A percentile compares a stretch with the other conserved stretches of the same genome.
These are phyloP conservation scores for Kwoniella sp. DNA, from an alignment of 768 basidiomycete species.

Conservation along the genomic window DNA sequence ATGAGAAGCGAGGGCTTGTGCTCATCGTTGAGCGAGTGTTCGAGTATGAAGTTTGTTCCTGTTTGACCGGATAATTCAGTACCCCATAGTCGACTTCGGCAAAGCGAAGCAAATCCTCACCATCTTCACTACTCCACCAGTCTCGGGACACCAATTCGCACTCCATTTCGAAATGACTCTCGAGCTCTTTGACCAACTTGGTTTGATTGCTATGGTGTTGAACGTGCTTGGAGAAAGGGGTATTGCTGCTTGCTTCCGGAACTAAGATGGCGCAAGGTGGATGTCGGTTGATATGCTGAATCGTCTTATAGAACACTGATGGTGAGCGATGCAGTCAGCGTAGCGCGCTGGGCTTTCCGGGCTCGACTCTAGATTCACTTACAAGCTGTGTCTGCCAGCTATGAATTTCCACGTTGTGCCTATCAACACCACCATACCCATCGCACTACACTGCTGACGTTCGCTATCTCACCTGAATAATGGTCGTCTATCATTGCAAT, in stretches of 20 bases:
- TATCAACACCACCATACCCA: too few relatives aligned
- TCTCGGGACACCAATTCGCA: slow-evolving; percentile 5
- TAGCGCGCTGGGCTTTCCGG: background rate
- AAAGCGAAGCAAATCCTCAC: background rate
- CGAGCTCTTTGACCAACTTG: background rate
- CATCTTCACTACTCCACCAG: slow-evolving; percentile 8
- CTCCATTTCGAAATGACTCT: slow-evolving; percentile 7
- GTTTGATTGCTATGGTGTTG: background rate
- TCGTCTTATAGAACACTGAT: slow-evolving; percentile 8
- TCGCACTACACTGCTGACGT: too few relatives aligned
- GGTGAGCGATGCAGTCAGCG: background rate
- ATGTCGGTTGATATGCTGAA: slow-evolving; percentile 12
- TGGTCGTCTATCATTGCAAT: slow-evolving; percentile 8
- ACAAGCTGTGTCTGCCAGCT: slow-evolving; percentile 19
- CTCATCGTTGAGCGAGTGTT: slow-evolving; percentile 77
- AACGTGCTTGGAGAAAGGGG: too few relatives aligned
- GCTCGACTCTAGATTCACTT: background rate
- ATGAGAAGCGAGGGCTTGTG: slow-evolving; percentile 78
- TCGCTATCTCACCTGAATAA: slow-evolving; percentile 21
- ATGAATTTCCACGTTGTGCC: background rate
- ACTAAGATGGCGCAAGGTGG: slow-evolving; percentile 8
- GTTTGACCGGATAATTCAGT: too few relatives aligned
- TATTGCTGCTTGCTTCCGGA: background rate
- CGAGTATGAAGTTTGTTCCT: slow-evolving; percentile 60
- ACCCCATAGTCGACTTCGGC: too few relatives aligned